Conservation (phyloP, 345 rosid genomes). For the Melastoma malabathricum region DNA sequence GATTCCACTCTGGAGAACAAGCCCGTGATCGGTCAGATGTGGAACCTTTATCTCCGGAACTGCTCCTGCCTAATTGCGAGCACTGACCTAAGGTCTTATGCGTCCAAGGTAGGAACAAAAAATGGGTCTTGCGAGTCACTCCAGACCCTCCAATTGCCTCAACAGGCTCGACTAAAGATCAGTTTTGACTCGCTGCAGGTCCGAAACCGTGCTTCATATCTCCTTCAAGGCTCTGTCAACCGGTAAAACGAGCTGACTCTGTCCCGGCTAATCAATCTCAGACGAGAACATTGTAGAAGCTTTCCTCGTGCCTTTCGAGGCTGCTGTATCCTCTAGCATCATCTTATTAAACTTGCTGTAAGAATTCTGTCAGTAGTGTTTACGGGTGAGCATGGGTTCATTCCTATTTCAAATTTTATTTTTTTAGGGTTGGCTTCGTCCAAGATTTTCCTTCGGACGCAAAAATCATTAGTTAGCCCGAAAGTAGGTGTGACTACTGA, state of each 20-base stretch:
- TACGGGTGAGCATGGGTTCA: too few relatives aligned
- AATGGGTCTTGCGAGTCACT: neutral
- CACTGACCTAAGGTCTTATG: constrained; percentile 65
- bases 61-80: constrained; percentile 63
- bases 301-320: too few relatives aligned
- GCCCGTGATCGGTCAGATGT: constrained; percentile 49
- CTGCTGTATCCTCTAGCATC: too few relatives aligned
- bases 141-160: neutral
- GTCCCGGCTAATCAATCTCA: too few relatives aligned
- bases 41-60: constrained; percentile 55
- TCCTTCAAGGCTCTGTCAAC: constrained; percentile 9
- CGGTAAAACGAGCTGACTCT: neutral
- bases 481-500: too few relatives aligned
- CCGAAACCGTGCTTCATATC: constrained; percentile 11
- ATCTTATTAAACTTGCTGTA: too few relatives aligned
- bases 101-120: constrained; percentile 43
- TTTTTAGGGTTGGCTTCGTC: too few relatives aligned
- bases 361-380: too few relatives aligned
- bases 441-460: too few relatives aligned
- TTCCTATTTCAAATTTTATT: too few relatives aligned
- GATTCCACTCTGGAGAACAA: constrained; percentile 26
- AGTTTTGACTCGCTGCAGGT: constrained; percentile 2
- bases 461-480: too few relatives aligned
- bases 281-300: too few relatives aligned
- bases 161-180: neutral